Conservation (phyloP, 2,329 filamentous ascomycete species). For the Simplicillium aogashimaense region DNA sequence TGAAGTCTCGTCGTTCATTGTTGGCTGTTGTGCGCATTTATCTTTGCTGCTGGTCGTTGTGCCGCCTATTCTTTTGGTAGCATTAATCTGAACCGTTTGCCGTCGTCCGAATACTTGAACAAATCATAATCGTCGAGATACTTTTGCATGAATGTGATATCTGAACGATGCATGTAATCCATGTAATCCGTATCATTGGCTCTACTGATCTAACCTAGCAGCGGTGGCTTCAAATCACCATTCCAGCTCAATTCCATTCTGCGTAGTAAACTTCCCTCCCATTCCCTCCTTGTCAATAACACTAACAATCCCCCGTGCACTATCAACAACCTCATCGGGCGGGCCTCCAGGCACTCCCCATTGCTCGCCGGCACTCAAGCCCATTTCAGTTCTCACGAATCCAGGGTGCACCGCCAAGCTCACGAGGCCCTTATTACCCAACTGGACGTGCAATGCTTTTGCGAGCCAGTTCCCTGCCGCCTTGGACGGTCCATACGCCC, state of each 20-base stretch:
- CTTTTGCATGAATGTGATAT: no score
- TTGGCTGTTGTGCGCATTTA: no score
- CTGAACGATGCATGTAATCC: no score
- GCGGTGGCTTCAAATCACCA: conserved; percentile 15
- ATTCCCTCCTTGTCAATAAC: conserved; percentile 23
- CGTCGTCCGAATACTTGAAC: no score
- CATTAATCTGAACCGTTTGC: no score
- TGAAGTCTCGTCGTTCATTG: no score
- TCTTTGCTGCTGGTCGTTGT: no score
- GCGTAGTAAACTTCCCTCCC: conserved; percentile 22
- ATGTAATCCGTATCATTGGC: no score
- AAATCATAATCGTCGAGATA: no score
- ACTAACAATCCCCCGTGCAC: conserved; percentile 19
- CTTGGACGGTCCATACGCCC: conserved; percentile 24
- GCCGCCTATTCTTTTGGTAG: no score
- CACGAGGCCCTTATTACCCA: conserved; percentile 12
- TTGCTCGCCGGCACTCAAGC: conserved; percentile 17
- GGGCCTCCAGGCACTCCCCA: conserved; percentile 17
- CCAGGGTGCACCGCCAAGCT: conserved; percentile 26
- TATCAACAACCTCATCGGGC: conserved; percentile 19
- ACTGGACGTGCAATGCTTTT: conserved; percentile 17
- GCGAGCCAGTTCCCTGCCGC: conserved; percentile 24
- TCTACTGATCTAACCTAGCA: no score
- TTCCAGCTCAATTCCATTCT: conserved; percentile 17
- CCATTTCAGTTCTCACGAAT: conserved; percentile 23